Evolutionary conservation across 176 grass and related monocot genomes (phyloP), one percentile per base, ranked within the genome.

Genomic region (Ananas comosus): DNA sequence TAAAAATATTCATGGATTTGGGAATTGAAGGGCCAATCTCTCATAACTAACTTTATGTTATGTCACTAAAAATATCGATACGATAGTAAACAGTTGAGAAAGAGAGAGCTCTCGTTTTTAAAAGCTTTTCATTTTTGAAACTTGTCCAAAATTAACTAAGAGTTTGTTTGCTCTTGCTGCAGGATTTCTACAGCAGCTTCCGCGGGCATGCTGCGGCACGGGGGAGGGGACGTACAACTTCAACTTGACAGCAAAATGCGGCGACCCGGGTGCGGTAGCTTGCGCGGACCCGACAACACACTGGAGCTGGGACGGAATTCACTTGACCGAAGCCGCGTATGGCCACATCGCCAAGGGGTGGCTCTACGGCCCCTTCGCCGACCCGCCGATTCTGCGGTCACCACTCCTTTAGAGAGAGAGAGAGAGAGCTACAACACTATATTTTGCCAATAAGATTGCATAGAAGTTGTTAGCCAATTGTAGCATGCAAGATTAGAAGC

Each of bases 171-270:
- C 50, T 29, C 1, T 10, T 13, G 13, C 24, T 77, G 48, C 50
- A 91, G 83, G 83, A 63, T 81, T 91, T 18, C 80, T 7, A 1
- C 51, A 18, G 23, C 77, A 73, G 19, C 17, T 80, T 49, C 75
- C 74, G 70, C 81, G 51, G 3, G 82, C 72, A 9, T 91, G 88
- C 28, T 87, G 88, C 13, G 84, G 83, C 33, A 28, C 13, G 1
- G 78, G 81, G 29, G 74, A 66, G 4, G 80, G 80, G 0, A 77
- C 64, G 21, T 91, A 91, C 71, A 91, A 91, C 57, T 74, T 83
- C 73, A 87, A 84, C 66, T 11, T 68, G 0, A 75, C 28, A 12
- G 49, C 74, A 10, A 64, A 49, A 6, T 86, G 84, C 13, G 80
- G 80, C 24, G 72, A 74, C 64, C 49, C 68, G 1, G 73, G 72